phyloP scores from a whole-genome alignment of 306 rosid species.

The Cyamopsis tetragonoloba region DNA sequence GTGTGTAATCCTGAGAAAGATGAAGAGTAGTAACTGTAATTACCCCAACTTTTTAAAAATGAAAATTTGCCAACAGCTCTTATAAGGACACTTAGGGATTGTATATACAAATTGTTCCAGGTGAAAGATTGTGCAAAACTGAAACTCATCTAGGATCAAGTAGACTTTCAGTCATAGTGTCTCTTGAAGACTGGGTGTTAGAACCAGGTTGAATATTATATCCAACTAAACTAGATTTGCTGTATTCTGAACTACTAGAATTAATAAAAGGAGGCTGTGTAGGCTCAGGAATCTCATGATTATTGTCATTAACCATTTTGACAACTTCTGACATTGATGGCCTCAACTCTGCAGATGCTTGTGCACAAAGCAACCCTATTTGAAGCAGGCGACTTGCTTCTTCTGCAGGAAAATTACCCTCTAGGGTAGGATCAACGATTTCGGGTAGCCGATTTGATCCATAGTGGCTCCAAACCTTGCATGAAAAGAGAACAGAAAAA shows the following conservation, averaged over 20 bases:
- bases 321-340: conserved; percentile 38
- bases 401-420: conserved; percentile 7
- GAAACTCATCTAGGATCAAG: conserved; percentile 23
- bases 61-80: neutral
- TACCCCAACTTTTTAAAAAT: too few relatives aligned
- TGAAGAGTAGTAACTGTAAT: too few relatives aligned
- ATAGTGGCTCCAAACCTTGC: conserved; percentile 33
- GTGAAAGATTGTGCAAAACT: neutral
- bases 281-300: conserved; percentile 27
- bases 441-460: conserved; percentile 22
- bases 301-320: conserved; percentile 13
- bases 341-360: conserved; percentile 33
- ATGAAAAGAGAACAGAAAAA: neutral
- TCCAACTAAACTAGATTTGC: neutral
- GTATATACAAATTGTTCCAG: neutral
- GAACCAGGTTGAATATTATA: conserved; percentile 18
- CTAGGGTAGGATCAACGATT: conserved; percentile 12
- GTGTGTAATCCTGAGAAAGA: too few relatives aligned
- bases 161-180: conserved; percentile 27
- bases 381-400: conserved; percentile 26
- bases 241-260: conserved; percentile 21
- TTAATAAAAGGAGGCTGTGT: conserved; percentile 31
- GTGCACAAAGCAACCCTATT: conserved; percentile 37
- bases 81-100: neutral
- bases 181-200: conserved; percentile 24